Conservation (phyloP, 768 basidiomycete genomes). For the Galerina sulciceps region DNA sequence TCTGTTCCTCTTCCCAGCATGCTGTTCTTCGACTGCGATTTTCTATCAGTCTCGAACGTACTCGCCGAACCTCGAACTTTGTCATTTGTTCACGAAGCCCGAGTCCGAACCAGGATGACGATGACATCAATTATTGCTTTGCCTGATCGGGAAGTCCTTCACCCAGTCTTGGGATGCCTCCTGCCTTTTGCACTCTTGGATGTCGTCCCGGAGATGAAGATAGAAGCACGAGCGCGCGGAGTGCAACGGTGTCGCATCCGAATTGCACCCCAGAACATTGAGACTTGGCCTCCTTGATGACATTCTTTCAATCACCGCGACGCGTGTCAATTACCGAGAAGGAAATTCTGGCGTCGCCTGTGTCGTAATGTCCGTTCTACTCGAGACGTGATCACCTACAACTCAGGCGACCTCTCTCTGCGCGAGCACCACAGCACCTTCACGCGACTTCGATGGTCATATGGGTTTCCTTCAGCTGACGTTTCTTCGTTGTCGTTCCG, state of each 20-base stretch:
- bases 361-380: slow-evolving; percentile 11
- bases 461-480: too few relatives aligned
- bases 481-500: too few relatives aligned
- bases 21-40: not conserved
- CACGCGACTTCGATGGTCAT: too few relatives aligned
- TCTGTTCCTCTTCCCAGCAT: not conserved
- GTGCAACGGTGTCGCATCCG: not conserved
- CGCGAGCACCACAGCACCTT: too few relatives aligned
- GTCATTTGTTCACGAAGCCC: slow-evolving; percentile 2
- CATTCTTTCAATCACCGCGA: not conserved
- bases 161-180: slow-evolving; percentile 3
- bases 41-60: slow-evolving; percentile 1
- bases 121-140: slow-evolving; percentile 13
- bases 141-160: slow-evolving; percentile 1
- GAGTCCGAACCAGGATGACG: slow-evolving; percentile 4
- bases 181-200: slow-evolving; percentile 5
- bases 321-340: slow-evolving; percentile 4
- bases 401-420: not conserved
- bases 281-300: not conserved
- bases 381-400: not conserved
- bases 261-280: slow-evolving; percentile 13
- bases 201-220: slow-evolving; percentile 2
- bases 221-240: slow-evolving; percentile 1
- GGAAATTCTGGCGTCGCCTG: slow-evolving; percentile 1
- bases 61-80: not conserved